phyloP scores from a whole-genome alignment of 768 basidiomycete genomes.

The Pleurotus cornucopiae region DNA sequence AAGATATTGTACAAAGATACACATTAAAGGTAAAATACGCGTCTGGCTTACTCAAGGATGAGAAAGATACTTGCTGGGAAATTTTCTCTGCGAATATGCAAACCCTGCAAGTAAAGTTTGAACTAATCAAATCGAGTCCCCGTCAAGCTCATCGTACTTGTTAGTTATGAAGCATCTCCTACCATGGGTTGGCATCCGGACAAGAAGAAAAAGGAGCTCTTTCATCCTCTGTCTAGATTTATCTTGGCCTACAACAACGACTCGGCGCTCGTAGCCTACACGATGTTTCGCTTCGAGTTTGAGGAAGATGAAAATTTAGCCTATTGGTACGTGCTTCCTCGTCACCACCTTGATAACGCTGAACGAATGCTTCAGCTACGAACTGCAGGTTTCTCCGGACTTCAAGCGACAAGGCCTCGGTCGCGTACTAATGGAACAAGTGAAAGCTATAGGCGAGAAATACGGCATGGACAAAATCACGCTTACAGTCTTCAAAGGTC shows the following conservation, averaged over 20 bases:
- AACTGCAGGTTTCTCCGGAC: conserved; percentile 55
- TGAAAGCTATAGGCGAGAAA: conserved; percentile 44
- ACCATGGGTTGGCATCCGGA: conserved; percentile 65
- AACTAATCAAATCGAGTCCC: background rate
- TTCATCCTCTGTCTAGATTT: conserved; percentile 56
- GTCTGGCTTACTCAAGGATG: conserved; percentile 26
- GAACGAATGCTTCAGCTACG: conserved; percentile 55
- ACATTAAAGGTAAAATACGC: conserved; percentile 9
- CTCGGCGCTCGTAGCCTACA: conserved; percentile 30
- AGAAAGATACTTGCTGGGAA: conserved; percentile 46
- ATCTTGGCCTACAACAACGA: conserved; percentile 31
- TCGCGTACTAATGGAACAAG: conserved; percentile 40
- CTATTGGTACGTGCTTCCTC: conserved; percentile 55
- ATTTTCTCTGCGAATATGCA: conserved; percentile 59
- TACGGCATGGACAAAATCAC: conserved; percentile 67
- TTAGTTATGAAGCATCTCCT: conserved; percentile 45
- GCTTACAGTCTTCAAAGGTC: conserved; percentile 76
- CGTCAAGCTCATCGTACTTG: background rate
- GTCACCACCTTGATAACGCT: background rate
- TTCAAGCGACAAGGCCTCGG: conserved; percentile 57
- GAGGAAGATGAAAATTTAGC: conserved; percentile 57
- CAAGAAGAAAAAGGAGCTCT: conserved; percentile 56
- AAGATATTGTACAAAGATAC: background rate
- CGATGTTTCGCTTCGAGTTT: conserved; percentile 71
- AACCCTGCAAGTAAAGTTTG: conserved; percentile 27